Percentiles rank a stretch among this genome's conserved stretches.
These are phyloP conservation scores for Arabidopsis arenosa DNA, from an alignment of 345 rosid genomes.

Conservation along the genomic window DNA sequence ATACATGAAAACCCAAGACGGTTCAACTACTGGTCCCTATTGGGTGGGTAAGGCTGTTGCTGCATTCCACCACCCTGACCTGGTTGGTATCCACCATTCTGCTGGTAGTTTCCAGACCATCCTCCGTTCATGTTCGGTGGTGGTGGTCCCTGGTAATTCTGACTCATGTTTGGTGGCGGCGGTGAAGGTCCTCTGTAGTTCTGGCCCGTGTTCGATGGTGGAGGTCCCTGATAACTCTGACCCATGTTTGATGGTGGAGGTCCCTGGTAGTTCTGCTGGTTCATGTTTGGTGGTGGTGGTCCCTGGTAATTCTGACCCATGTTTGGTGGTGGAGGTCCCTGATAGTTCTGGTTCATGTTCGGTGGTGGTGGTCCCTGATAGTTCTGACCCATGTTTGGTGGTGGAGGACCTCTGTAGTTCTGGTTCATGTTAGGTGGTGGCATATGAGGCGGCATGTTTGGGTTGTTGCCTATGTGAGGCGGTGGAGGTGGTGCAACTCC, in stretches of 20 bases:
- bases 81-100: slow-evolving; percentile 29
- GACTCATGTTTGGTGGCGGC: neutral
- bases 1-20: slow-evolving; percentile 20
- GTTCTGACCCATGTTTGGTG: neutral
- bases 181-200: neutral
- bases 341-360: neutral
- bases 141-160: neutral
- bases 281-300: neutral
- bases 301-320: neutral
- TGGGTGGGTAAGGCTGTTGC: slow-evolving; percentile 21
- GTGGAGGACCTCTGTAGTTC: neutral
- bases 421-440: neutral
- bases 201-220: neutral
- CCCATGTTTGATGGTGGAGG: neutral
- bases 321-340: neutral
- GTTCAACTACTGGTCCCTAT: slow-evolving; percentile 24
- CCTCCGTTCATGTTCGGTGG: neutral
- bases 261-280: neutral
- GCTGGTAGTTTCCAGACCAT: slow-evolving; percentile 16
- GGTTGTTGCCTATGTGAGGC: too few relatives aligned
- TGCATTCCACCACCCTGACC: slow-evolving; percentile 15
- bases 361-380: neutral
- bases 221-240: neutral
- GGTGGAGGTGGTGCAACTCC: slow-evolving; percentile 28
- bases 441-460: too few relatives aligned